These are phyloP conservation scores for Pleurotus giganteus DNA, from an alignment of 768 basidiomycete species.

Conservation along the genomic window DNA sequence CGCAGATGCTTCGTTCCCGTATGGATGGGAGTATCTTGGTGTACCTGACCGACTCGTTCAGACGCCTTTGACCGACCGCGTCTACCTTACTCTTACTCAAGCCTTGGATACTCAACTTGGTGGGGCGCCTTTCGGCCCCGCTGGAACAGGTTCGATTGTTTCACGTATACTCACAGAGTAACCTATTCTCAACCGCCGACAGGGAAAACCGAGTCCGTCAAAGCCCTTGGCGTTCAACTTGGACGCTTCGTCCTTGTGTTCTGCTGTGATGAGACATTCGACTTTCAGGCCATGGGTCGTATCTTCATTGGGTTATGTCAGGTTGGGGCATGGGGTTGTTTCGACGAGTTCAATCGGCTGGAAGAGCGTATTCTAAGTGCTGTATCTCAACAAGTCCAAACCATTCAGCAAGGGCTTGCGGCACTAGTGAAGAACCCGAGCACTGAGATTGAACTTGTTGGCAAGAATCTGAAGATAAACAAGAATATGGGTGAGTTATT, in stretches of 20 bases:
- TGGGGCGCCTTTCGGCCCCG: slow-evolving; percentile 97
- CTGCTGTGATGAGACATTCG: slow-evolving; percentile 99
- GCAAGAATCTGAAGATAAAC: slow-evolving; percentile 90
- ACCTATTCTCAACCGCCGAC: slow-evolving; percentile 11
- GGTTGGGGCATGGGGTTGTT: slow-evolving; percentile 99
- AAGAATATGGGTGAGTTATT: slow-evolving; percentile 75
- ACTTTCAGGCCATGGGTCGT: slow-evolving; percentile 99
- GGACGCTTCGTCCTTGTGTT: slow-evolving; percentile 99
- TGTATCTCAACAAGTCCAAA: slow-evolving; percentile 98
- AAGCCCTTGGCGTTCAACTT: slow-evolving; percentile 95
- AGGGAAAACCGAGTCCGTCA: slow-evolving; percentile 99
- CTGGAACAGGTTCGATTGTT: slow-evolving; percentile 76
- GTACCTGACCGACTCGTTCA: slow-evolving; percentile 97
- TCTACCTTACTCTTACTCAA: slow-evolving; percentile 95
- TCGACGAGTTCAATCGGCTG: slow-evolving; percentile 96
- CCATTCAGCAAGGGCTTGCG: slow-evolving; percentile 94
- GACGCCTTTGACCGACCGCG: slow-evolving; percentile 95
- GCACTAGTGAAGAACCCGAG: slow-evolving; percentile 79
- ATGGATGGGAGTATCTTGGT: slow-evolving; percentile 99
- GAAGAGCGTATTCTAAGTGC: slow-evolving; percentile 98
- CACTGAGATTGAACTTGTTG: slow-evolving; percentile 92
- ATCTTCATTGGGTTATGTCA: slow-evolving; percentile 99
- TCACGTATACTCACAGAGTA: slow-evolving; percentile 3
- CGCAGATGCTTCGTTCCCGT: slow-evolving; percentile 91
- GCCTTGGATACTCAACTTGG: slow-evolving; percentile 94